Conservation (phyloP, 495 filamentous ascomycete genomes). For the Neurospora sp. region DNA sequence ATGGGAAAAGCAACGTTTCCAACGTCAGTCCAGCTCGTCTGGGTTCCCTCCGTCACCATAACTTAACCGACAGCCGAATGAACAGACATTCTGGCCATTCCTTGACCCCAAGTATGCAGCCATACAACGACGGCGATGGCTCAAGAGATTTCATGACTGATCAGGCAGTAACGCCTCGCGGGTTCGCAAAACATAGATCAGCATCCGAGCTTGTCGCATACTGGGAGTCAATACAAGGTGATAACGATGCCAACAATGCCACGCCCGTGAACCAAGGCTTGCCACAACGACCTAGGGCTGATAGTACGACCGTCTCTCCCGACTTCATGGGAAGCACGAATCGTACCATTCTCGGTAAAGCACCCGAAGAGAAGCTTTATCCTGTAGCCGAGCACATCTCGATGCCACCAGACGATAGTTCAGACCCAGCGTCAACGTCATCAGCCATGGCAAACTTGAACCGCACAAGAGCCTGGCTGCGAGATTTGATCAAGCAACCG, state of each 20-base stretch:
- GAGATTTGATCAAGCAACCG: slow-evolving; percentile 11
- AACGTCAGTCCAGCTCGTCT: neutral
- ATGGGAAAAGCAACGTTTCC: slow-evolving; percentile 2
- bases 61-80: neutral
- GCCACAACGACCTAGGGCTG: neutral
- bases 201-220: slow-evolving; percentile 15
- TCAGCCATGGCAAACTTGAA: slow-evolving; percentile 5
- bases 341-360: neutral
- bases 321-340: neutral
- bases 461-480: slow-evolving; percentile 14
- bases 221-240: slow-evolving; percentile 9
- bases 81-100: neutral
- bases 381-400: neutral
- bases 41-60: neutral
- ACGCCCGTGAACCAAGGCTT: neutral
- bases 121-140: neutral
- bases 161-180: neutral
- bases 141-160: neutral
- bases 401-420: neutral
- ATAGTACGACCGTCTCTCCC: neutral
- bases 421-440: neutral
- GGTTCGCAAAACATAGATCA: slow-evolving; percentile 2
- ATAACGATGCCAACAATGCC: neutral
- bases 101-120: slow-evolving; percentile 3
- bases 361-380: neutral